phyloP scores from a whole-genome alignment of 202 grass and related monocot species.

The Cymbopogon flexuosus region DNA sequence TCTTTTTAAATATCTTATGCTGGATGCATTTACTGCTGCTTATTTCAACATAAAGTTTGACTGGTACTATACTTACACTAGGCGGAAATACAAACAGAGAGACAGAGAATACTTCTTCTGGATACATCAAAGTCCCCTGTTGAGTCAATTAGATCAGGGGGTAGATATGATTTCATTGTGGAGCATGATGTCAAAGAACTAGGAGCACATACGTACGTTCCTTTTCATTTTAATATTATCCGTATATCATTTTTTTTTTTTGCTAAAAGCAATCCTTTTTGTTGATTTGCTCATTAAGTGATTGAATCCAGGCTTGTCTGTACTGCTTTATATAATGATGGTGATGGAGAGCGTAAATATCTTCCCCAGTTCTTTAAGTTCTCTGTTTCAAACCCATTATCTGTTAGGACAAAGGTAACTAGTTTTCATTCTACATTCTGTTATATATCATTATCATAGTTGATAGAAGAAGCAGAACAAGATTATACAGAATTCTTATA shows the following conservation, averaged over 20 bases:
- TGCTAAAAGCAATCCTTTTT: constrained; percentile 15
- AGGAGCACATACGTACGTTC: constrained; percentile 75
- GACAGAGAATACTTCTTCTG: constrained; percentile 75
- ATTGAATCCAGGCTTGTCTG: constrained; percentile 81
- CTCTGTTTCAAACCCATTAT: constrained; percentile 82
- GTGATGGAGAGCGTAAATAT: constrained; percentile 92
- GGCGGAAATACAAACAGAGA: constrained; percentile 98
- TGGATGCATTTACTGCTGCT: constrained; percentile 22
- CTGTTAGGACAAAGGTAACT: constrained; percentile 97
- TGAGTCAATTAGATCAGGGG: constrained; percentile 88
- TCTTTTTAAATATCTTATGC: background rate
- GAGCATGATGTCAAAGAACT: constrained; percentile 99
- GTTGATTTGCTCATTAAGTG: constrained; percentile 34
- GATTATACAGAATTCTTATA: constrained; percentile 18
- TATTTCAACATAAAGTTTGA: constrained; percentile 24
- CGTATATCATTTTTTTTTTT: background rate
- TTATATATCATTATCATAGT: background rate
- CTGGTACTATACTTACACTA: constrained; percentile 40
- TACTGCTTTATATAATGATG: constrained; percentile 92
- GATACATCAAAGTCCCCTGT: constrained; percentile 91
- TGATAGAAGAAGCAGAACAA: constrained; percentile 16
- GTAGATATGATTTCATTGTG: constrained; percentile 97
- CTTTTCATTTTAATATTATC: constrained; percentile 26
- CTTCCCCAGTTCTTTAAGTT: constrained; percentile 99
- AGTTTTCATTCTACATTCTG: background rate